Evolutionary conservation across 352 stramenopile genomes (phyloP), one percentile per base, ranked within the genome.

Genomic region (Peronosclerospora sorghi): DNA sequence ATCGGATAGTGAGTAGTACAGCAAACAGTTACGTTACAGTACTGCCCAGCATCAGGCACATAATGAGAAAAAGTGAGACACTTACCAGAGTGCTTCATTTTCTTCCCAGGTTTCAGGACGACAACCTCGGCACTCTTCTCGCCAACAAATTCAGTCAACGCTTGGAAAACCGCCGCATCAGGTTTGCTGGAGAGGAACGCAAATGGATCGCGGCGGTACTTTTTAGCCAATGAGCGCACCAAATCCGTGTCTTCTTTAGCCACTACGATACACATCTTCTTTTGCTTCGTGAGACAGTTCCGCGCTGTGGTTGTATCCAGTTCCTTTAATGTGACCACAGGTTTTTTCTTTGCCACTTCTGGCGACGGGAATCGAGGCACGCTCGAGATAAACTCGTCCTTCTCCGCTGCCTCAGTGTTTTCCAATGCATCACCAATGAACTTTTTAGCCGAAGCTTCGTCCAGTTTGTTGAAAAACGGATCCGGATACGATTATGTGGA

Each of bases 221-320:
- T 68, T 55, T 87, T 87, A 8, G 78, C 78, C 18, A 86, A 54
- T n/a, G 69, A 50, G 13, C 73, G 74, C 28, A 78, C 52, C 35
- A 64, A 20, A 9, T 59, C 39, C 5, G 35, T 45, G 10, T 66
- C 52, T n/a, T 64, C 63, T 30, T 65, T 72, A 2, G 68, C 59
- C 32, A 85, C 52, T 0, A 90, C 42, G 20, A 90, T 73, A 48
- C 78, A 87, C 68, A 90, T 86, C 40, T 85, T 84, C 26, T 68
- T 63, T 23, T 49, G 57, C 38, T 78, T 76, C 1, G 43, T 41
- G 9, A 70, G 28, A 32, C 74, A 90, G 14, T 61, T 54, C 21
- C 44, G 48, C 43, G 75, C 47, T 23, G 55, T 68, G 7, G 44
- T 29, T 21, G 56, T 46, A 24, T 68, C 56, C 12, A 85, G 48